Base-by-base conservation (phyloP, 305 asterid genomes). In the Fraxinus velutina region DNA sequence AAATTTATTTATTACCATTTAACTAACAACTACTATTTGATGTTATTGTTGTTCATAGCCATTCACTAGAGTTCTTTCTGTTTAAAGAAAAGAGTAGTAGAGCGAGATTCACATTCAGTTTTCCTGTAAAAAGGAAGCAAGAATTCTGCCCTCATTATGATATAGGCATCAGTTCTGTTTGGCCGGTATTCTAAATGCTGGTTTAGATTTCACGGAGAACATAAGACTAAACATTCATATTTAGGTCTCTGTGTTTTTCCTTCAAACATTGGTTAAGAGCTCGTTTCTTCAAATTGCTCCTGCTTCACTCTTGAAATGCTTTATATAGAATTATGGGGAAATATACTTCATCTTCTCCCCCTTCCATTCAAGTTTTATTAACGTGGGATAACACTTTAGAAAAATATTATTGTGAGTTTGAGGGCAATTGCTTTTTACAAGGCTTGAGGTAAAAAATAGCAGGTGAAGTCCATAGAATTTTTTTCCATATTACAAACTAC, bases 1-100 rank as follows among this genome's bases (percentile, higher is more conserved):
- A 86, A 83, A 82, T 79, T 78, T 83, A 78, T 83, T 79, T 75
- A 78, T n/a, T 77, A 71, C 64, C 37, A 80, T 72, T 68, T 83
- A 36, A 75, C 44, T 2, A 33, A 5, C 19, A 57, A 29, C 73
- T 19, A 71, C 57, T 47, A 13, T 47, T 47, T 47, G 57, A 13
- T 47, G 6, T 79, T 60, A 22, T 55, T 55, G 64, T 55, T 55
- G 64, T 15, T 17, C 64, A 55, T 47, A 55, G 21, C 24, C 24
- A 55, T 55, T 55, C 64, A 55, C 3, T 55, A n/a, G 24, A 55
- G 64, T 55, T 17, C 64, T 55, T 55, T 55, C 24, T 17, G 7
- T 17, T 52, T 52, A 15, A 4, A 17, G 64, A n/a, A 52, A 15
- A 52, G 3, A 5, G 64, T 55, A 0, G 9, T 55, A n/a, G 64